Conservation (phyloP, 345 rosid species). For the Salix viminalis region DNA sequence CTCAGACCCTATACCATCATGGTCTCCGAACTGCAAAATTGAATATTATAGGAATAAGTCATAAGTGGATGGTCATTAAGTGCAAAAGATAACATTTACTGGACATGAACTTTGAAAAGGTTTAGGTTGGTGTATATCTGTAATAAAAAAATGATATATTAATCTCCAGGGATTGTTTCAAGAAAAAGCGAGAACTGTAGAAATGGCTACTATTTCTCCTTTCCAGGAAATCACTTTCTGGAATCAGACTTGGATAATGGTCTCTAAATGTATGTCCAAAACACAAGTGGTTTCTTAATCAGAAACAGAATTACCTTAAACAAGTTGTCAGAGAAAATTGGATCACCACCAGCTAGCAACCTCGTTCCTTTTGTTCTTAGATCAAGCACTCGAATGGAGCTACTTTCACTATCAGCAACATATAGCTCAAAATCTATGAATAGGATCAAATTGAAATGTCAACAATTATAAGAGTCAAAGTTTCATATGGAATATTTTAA, state of each 20-base stretch:
- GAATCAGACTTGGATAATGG: background rate
- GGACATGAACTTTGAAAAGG: background rate
- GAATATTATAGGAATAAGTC: background rate
- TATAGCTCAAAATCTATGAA: slow-evolving; percentile 61
- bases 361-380: slow-evolving; percentile 84
- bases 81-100: background rate
- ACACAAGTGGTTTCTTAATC: slow-evolving; percentile 3
- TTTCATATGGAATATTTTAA: background rate
- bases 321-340: slow-evolving; percentile 73
- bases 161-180: too few species aligned
- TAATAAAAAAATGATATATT: background rate
- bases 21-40: slow-evolving; percentile 78
- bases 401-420: slow-evolving; percentile 94
- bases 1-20: slow-evolving; percentile 82
- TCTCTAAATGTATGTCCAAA: background rate
- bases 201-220: too few species aligned
- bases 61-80: background rate
- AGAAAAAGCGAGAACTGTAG: too few species aligned
- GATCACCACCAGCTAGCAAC: slow-evolving; percentile 85
- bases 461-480: background rate
- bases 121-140: background rate
- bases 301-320: slow-evolving; percentile 52
- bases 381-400: slow-evolving; percentile 84
- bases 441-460: slow-evolving; percentile 7
- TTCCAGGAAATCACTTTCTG: too few species aligned